phyloP scores from a whole-genome alignment of 305 asterid genomes.

The Solanum hybrid region DNA sequence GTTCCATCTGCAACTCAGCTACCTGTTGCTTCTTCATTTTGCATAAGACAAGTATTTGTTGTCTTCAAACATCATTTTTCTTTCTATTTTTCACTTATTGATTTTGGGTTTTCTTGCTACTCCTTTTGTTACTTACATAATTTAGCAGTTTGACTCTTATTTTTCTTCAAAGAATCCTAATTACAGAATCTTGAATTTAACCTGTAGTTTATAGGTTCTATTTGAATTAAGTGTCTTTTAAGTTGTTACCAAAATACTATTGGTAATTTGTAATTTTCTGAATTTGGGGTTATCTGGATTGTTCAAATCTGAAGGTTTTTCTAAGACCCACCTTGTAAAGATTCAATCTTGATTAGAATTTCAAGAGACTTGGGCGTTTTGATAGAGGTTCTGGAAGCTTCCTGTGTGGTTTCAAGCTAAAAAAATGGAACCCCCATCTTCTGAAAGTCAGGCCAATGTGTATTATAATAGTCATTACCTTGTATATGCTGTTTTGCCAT shows the following conservation, averaged over 20 bases:
- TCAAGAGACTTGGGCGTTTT: background rate
- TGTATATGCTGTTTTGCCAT: conserved; percentile 48
- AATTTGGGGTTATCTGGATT: background rate
- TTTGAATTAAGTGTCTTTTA: background rate
- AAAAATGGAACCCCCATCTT: conserved; percentile 22
- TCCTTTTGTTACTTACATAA: background rate
- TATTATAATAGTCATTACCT: conserved; percentile 38
- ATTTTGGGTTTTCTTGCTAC: background rate
- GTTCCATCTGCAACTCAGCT: background rate
- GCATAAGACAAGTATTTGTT: background rate
- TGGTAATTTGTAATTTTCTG: background rate
- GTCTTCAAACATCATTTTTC: background rate
- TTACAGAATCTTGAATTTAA: background rate
- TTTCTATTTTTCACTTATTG: background rate
- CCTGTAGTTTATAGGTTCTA: background rate
- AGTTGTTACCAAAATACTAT: background rate
- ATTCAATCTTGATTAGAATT: conserved; percentile 14
- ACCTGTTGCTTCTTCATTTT: background rate
- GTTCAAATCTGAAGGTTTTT: background rate
- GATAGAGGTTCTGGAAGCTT: background rate
- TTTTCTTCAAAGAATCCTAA: background rate
- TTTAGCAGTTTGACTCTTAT: background rate
- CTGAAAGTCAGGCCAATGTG: conserved; percentile 4
- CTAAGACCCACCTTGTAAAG: background rate
- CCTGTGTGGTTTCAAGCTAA: background rate